Base-by-base conservation (phyloP, 192 early-diverging fungal genomes). In the Geosiphon pyriformis region DNA sequence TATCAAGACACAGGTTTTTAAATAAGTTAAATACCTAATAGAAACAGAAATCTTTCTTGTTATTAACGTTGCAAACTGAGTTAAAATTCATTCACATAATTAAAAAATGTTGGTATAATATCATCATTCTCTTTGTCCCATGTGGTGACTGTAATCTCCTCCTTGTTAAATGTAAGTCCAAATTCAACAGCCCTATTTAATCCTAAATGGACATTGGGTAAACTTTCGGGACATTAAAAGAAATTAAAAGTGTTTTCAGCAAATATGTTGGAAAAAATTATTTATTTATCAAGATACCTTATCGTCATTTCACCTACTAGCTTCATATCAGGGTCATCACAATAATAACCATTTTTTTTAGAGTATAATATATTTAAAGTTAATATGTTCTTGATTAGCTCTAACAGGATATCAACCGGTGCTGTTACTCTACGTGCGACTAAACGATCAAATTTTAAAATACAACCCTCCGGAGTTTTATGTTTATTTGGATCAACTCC, bases 131-230 rank as follows among this genome's bases (percentile, higher is more conserved):
- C 7, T 32, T 23, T 20, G 22, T 63, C 51, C 17, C 25, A n/a
- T 48, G 61, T 29, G 7, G 61, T 31, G 3, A 48, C 61, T 50
- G 26, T 63, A 51, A 63, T 51, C 32, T 63, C 61, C 27, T 31
- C 31, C 15, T 63, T 27, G 32, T 29, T 48, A 22, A 63, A 63
- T 11, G 27, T n/a, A 30, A 63, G 61, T 10, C 47, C 26, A 49
- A 50, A 63, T 22, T 18, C 15, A 6, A 63, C 61, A 18, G 27
- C 15, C 51, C 61, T 51, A 3, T 63, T 50, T 18, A 51, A 0
- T 10, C 46, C 48, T 20, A 51, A 20, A 22, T 51, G 17, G 8
- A 8, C 23, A 50, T 63, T 48, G 29, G 18, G 30, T 20, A 59
- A 1, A 1, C 10, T 20, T n/a, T n/a, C n/a, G n/a, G n/a, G n/a